A percentile compares a stretch with the other conserved stretches of the same genome.
Conservation (phyloP, 176 grass and related monocot genomes). For the Ampelocalamus luodianensis region DNA sequence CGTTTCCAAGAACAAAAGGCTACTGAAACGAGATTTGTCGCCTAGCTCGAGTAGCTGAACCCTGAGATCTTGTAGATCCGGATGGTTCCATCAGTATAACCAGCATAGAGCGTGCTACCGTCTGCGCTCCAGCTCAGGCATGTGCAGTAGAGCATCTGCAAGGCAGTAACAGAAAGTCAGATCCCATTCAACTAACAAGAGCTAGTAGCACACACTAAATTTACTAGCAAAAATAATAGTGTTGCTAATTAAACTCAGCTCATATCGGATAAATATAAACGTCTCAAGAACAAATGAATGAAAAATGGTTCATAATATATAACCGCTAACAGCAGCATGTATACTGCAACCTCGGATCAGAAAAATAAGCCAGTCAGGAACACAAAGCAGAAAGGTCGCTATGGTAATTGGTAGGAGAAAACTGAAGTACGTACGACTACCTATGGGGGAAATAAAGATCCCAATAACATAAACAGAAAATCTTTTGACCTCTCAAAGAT, state of each 20-base stretch:
- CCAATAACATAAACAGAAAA: background rate
- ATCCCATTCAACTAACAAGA: background rate
- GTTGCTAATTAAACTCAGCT: background rate
- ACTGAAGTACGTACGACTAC: background rate
- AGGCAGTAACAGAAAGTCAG: conserved; percentile 4
- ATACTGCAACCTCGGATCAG: background rate
- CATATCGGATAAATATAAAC: background rate
- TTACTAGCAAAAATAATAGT: background rate
- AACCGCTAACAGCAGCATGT: background rate
- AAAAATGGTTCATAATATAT: background rate
- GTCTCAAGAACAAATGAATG: background rate
- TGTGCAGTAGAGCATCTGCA: conserved; percentile 80
- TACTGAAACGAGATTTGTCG: conserved; percentile 27
- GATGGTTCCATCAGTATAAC: conserved; percentile 87
- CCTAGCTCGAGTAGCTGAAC: conserved; percentile 63
- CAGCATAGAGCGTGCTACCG: conserved; percentile 81
- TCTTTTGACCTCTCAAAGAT: background rate
- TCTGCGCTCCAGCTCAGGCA: conserved; percentile 88
- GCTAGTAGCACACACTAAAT: background rate
- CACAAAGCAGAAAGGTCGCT: background rate
- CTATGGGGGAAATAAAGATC: background rate
- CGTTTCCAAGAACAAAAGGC: conserved; percentile 16
- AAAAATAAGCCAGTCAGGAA: background rate
- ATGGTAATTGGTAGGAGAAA: background rate
- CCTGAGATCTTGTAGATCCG: conserved; percentile 70